phyloP scores from a whole-genome alignment of 441 rosid genomes.

The Adansonia gregorii region DNA sequence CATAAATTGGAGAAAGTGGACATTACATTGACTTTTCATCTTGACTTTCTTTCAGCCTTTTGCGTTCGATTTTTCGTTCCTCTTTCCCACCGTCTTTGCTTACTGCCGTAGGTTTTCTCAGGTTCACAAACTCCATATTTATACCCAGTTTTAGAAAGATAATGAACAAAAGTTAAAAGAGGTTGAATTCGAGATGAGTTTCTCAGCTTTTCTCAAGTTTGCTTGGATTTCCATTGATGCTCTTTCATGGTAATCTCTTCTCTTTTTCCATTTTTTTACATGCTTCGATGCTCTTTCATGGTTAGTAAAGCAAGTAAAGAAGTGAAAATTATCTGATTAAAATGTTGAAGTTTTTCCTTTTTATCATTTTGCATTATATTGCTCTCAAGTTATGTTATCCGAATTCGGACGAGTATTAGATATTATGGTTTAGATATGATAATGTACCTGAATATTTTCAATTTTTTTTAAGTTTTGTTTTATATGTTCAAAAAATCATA shows the following conservation, averaged over 20 bases:
- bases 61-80: not conserved
- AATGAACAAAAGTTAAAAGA: not conserved
- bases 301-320: too few species aligned
- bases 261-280: not conserved
- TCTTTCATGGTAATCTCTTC: slow-evolving; percentile 27
- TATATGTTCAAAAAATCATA: too few species aligned
- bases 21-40: not conserved
- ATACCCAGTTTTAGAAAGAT: not conserved
- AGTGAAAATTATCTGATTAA: too few species aligned
- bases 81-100: not conserved
- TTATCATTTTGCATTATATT: too few species aligned
- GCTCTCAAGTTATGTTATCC: too few species aligned
- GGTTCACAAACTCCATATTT: not conserved
- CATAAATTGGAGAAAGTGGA: not conserved
- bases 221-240: slow-evolving; percentile 19
- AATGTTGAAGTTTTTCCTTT: too few species aligned
- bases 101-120: not conserved
- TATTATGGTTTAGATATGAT: too few species aligned
- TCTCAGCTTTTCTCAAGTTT: slow-evolving; percentile 18
- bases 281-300: too few species aligned
- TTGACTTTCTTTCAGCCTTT: not conserved
- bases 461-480: too few species aligned
- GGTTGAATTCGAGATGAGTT: slow-evolving; percentile 21
- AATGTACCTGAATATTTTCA: too few species aligned
- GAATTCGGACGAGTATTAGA: too few species aligned